Conservation (phyloP, 805 yeast genomes). For the Metschnikowia proteae region DNA sequence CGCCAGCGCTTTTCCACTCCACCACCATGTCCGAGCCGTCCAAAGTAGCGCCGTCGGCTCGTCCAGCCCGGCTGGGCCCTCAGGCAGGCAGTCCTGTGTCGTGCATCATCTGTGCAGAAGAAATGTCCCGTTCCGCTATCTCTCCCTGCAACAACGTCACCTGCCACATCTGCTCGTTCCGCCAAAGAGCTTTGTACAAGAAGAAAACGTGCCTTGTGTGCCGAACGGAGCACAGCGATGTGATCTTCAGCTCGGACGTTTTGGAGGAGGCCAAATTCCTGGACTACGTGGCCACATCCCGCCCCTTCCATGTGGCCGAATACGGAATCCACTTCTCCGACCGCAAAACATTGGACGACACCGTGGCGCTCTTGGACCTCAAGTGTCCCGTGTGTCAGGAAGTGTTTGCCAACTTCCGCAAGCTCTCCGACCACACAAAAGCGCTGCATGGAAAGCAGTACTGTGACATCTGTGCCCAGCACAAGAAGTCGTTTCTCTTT, state of each 20-base stretch:
- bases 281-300: conserved; percentile 31
- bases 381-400: conserved; percentile 53
- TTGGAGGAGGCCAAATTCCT: conserved; percentile 29
- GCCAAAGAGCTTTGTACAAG: conserved; percentile 76
- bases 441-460: conserved; percentile 57
- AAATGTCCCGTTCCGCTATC: conserved; percentile 57
- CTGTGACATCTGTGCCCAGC: conserved; percentile 75
- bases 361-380: conserved; percentile 50
- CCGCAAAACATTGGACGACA: conserved; percentile 41
- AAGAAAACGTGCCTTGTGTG: conserved; percentile 80
- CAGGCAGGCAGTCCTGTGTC: conserved; percentile 21
- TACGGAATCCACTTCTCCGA: conserved; percentile 61
- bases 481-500: conserved; percentile 69
- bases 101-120: conserved; percentile 85
- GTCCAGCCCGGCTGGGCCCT: not conserved
- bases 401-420: conserved; percentile 48
- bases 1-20: not conserved
- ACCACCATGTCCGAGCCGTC: conserved; percentile 1
- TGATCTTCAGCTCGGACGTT: conserved; percentile 55
- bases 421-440: conserved; percentile 61
- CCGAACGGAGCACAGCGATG: conserved; percentile 59
- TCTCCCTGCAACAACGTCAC: conserved; percentile 82
- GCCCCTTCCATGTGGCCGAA: conserved; percentile 39
- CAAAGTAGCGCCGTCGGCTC: not conserved
- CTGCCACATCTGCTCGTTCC: conserved; percentile 77